phyloP scores from a whole-genome alignment of 73 alveolate species.

The Breviolum minutum region DNA sequence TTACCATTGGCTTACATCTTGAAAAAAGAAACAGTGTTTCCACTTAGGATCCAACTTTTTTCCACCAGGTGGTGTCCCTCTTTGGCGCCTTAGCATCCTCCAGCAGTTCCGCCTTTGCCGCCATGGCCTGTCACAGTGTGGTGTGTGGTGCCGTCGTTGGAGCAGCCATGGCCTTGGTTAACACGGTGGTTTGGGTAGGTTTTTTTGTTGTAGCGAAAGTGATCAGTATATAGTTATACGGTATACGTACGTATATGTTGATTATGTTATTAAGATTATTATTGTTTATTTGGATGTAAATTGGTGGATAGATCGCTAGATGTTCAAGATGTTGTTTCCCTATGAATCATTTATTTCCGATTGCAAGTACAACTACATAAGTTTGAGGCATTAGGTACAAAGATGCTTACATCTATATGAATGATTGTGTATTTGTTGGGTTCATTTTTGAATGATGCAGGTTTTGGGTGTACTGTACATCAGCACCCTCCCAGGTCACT shows the following conservation, averaged over 20 bases:
- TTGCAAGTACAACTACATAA: too few species aligned
- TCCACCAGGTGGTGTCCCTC: slow-evolving; percentile 25
- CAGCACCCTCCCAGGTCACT: background rate
- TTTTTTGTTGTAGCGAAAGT: background rate
- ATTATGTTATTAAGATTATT: background rate
- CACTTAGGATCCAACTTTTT: background rate
- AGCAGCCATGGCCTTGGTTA: background rate
- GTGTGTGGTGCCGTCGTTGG: slow-evolving; percentile 32
- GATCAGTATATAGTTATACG: background rate
- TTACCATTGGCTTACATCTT: background rate
- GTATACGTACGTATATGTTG: background rate
- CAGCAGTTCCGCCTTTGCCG: slow-evolving; percentile 35
- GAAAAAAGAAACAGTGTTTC: background rate
- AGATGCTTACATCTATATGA: too few species aligned
- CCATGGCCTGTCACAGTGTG: slow-evolving; percentile 16
- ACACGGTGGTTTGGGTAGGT: background rate
- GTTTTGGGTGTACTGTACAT: too few species aligned
- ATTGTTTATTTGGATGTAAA: background rate
- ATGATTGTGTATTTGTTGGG: too few species aligned
- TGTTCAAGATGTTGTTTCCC: too few species aligned
- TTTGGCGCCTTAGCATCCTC: slow-evolving; percentile 35
- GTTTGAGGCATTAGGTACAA: too few species aligned
- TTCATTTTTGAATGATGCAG: too few species aligned
- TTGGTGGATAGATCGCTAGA: too few species aligned
- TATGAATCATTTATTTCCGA: too few species aligned